Conservation (phyloP, 306 rosid genomes). For the Quercus aquifolioides region DNA sequence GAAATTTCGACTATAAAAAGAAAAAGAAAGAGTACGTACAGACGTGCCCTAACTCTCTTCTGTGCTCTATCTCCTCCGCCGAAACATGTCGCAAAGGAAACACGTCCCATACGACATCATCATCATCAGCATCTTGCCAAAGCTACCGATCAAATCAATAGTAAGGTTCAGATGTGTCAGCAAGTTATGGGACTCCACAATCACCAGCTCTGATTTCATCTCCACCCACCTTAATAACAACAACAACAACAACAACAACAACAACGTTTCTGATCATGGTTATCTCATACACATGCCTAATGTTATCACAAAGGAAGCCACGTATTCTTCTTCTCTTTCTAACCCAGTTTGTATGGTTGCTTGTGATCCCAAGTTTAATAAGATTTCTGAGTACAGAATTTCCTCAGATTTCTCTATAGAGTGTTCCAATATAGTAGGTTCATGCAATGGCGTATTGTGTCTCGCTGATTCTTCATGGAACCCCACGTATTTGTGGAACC, state of each 20-base stretch:
- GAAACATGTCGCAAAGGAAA: too few species aligned
- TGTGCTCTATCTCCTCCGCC: too few species aligned
- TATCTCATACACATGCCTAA: too few species aligned
- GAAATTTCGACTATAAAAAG: too few species aligned
- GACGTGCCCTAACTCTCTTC: too few species aligned
- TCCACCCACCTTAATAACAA: background rate
- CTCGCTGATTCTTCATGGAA: background rate
- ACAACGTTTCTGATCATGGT: too few species aligned
- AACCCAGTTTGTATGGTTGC: background rate
- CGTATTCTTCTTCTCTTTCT: too few species aligned
- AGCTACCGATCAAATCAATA: background rate
- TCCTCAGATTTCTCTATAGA: background rate
- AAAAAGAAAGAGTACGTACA: too few species aligned
- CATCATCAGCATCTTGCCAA: background rate
- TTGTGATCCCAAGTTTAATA: background rate
- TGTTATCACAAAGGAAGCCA: too few species aligned
- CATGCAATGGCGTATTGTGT: background rate
- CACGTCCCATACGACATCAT: background rate
- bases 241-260: too few species aligned
- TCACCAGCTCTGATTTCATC: background rate
- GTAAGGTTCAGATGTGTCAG: background rate
- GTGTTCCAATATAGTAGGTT: background rate
- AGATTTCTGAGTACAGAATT: background rate
- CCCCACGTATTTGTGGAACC: background rate
- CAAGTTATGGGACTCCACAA: background rate